Conservation (phyloP, 192 early-diverging fungal genomes). For the Podila epigama region DNA sequence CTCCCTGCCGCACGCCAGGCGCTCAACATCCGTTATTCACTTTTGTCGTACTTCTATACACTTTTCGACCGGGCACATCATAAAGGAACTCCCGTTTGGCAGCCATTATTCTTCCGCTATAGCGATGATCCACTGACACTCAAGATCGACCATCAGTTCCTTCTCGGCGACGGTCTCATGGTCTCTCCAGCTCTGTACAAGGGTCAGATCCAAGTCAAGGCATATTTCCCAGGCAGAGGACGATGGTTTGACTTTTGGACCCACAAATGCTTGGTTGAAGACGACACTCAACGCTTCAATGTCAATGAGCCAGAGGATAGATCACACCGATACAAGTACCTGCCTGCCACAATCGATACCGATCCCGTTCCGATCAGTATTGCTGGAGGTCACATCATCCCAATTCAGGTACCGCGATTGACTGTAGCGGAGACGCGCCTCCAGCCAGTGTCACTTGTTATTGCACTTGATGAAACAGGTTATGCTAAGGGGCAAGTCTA, state of each 20-base stretch:
- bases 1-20: conserved; percentile 62
- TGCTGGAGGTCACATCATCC: conserved; percentile 65
- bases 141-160: conserved; percentile 64
- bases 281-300: conserved; percentile 14
- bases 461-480: conserved; percentile 60
- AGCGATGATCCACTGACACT: conserved; percentile 31
- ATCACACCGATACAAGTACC: conserved; percentile 19
- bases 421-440: conserved; percentile 55
- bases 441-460: conserved; percentile 54
- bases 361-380: conserved; percentile 69
- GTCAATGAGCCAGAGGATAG: neutral
- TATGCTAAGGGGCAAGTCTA: conserved; percentile 61
- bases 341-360: conserved; percentile 55
- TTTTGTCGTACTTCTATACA: conserved; percentile 73
- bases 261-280: conserved; percentile 30
- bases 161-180: conserved; percentile 65
- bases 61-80: conserved; percentile 54
- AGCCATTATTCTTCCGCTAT: conserved; percentile 64
- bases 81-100: conserved; percentile 61
- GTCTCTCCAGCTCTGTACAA: conserved; percentile 64
- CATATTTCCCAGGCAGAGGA: conserved; percentile 65
- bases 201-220: conserved; percentile 58
- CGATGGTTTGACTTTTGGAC: conserved; percentile 70
- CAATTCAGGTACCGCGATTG: conserved; percentile 55
- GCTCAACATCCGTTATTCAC: conserved; percentile 60